Conservation (phyloP, 352 stramenopile species). For the Peronosclerospora sorghi region DNA sequence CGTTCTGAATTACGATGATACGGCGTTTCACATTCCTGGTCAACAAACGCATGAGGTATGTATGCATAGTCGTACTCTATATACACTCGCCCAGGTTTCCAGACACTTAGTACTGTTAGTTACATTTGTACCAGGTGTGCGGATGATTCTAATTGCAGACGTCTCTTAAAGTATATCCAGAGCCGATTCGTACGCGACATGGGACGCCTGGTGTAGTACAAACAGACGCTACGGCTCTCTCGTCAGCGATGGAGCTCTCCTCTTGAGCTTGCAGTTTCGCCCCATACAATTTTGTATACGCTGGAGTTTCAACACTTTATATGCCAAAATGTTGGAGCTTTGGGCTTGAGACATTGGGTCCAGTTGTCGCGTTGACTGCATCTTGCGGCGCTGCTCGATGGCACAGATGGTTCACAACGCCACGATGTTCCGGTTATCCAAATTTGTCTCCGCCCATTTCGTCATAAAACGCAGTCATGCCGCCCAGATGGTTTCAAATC, state of each 20-base stretch:
- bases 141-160: no score
- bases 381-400: neutral
- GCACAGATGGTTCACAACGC: conserved; percentile 4
- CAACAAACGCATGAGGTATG: neutral
- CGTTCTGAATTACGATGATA: conserved; percentile 21
- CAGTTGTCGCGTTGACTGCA: neutral
- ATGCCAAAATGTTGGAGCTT: neutral
- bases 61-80: no score
- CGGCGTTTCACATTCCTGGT: conserved; percentile 8
- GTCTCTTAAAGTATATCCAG: neutral
- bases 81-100: no score
- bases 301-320: neutral
- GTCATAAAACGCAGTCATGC: no score
- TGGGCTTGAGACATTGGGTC: neutral
- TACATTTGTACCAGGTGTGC: no score
- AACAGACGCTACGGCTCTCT: conserved; percentile 4
- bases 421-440: conserved; percentile 4
- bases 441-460: conserved; percentile 5
- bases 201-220: no score
- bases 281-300: conserved; percentile 3
- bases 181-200: conserved; percentile 4
- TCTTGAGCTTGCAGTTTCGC: neutral
- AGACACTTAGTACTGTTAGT: no score
- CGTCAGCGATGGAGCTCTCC: neutral
- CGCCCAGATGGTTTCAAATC: conserved; percentile 17